Percentiles rank a stretch among this genome's conserved stretches.
Evolutionary conservation across 305 asterid genomes (phyloP).

Genomic region (Fraxinus ornus): DNA sequence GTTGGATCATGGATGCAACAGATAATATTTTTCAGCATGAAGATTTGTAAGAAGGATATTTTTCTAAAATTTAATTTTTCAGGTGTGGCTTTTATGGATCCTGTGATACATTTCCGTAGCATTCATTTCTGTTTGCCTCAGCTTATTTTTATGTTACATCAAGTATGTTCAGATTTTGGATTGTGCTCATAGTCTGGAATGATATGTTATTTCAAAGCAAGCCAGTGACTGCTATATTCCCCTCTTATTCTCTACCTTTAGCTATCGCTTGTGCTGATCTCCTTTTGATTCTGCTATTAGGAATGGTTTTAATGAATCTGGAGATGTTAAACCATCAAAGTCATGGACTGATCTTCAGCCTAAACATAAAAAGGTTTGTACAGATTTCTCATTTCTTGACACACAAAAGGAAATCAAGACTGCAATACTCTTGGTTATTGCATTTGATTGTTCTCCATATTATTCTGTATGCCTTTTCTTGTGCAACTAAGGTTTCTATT

Average conservation of each 20-base stretch:
- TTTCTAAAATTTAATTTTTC: conserved; percentile 5
- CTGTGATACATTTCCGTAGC: conserved; percentile 1
- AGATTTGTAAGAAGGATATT: conserved; percentile 9
- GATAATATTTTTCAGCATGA: neutral
- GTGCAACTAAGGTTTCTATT: neutral
- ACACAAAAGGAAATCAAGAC: neutral
- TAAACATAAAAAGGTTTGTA: conserved; percentile 58
- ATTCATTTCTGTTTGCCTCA: conserved; percentile 5
- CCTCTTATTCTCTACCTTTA: conserved; percentile 23
- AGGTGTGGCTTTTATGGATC: conserved; percentile 9
- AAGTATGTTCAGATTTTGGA: neutral
- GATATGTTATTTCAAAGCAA: conserved; percentile 3
- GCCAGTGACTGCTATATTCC: conserved; percentile 20
- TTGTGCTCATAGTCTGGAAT: neutral
- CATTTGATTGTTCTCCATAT: neutral
- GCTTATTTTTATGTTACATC: neutral
- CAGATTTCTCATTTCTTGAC: conserved; percentile 20
- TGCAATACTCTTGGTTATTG: neutral
- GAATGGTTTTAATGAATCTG: conserved; percentile 42
- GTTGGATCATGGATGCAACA: neutral
- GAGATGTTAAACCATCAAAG: conserved; percentile 37
- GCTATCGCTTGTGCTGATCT: conserved; percentile 29
- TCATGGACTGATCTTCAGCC: conserved; percentile 57
- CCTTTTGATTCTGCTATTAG: conserved; percentile 40
- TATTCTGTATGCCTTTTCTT: neutral